These are phyloP conservation scores for Atkinsonella hypoxylon DNA, from an alignment of 2,329 filamentous ascomycete genomes.

Conservation along the genomic window DNA sequence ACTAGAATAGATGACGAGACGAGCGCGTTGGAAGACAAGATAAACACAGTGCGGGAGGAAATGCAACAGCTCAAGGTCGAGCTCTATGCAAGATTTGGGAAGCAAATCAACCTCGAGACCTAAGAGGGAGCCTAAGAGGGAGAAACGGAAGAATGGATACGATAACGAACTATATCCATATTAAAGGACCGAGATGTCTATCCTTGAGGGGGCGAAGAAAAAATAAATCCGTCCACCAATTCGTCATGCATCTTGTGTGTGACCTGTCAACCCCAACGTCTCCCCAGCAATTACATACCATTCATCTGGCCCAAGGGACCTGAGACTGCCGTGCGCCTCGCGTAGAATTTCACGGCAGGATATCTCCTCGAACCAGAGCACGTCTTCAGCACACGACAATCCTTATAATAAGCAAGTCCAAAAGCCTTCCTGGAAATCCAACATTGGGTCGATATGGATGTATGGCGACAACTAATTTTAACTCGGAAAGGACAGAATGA, in stretches of 20 bases:
- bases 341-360: background rate
- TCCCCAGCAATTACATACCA: background rate
- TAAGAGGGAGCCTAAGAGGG: too few relatives aligned
- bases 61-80: slow-evolving; percentile 85
- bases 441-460: background rate
- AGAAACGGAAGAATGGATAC: background rate
- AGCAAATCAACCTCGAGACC: slow-evolving; percentile 93
- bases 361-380: background rate
- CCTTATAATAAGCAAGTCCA: background rate
- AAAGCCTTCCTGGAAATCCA: background rate
- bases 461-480: background rate
- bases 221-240: background rate
- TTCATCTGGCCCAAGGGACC: background rate
- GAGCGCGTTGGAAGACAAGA: slow-evolving; percentile 60
- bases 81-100: slow-evolving; percentile 87
- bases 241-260: background rate
- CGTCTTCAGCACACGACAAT: background rate
- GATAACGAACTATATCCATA: background rate
- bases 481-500: background rate
- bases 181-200: background rate
- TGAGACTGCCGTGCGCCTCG: background rate
- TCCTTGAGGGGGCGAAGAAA: background rate
- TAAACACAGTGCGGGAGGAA: slow-evolving; percentile 66
- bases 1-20: slow-evolving; percentile 69
- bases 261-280: background rate